Evolutionary conservation across 2,329 filamentous ascomycete species (phyloP).

Genomic region (Metarhizium rileyi): DNA sequence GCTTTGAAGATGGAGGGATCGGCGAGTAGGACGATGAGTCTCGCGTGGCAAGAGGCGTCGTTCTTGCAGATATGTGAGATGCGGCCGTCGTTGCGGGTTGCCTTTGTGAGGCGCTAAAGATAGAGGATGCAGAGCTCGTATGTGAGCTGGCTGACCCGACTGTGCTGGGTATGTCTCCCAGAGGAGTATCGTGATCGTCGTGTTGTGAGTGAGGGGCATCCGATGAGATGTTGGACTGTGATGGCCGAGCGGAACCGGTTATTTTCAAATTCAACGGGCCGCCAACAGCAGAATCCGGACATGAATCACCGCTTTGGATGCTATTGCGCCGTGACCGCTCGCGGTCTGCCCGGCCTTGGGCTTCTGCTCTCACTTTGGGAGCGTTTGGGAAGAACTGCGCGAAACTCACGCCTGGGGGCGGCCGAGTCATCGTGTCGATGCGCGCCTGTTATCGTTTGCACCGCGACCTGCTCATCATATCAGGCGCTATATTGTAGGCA

Average conservation of each 20-base stretch:
- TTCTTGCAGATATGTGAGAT: conserved; percentile 31
- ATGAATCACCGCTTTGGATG: conserved; percentile 14
- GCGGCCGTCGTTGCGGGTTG: conserved; percentile 31
- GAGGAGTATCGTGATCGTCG: conserved; percentile 49
- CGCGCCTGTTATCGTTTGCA: conserved; percentile 40
- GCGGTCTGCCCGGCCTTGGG: conserved; percentile 27
- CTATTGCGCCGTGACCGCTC: conserved; percentile 19
- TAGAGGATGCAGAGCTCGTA: conserved; percentile 59
- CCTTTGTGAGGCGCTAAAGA: conserved; percentile 48
- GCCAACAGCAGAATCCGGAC: conserved; percentile 14
- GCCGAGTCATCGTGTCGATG: conserved; percentile 65
- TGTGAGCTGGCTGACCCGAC: conserved; percentile 65
- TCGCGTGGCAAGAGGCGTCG: conserved; percentile 18
- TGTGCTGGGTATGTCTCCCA: conserved; percentile 59
- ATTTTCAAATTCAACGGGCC: conserved; percentile 16
- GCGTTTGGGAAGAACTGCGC: conserved; percentile 79
- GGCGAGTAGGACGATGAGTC: conserved; percentile 42
- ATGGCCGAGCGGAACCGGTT: conserved; percentile 13
- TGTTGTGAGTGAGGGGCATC: conserved; percentile 19
- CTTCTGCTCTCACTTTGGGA: conserved; percentile 49
- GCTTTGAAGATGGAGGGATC: conserved; percentile 38
- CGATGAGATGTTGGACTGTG: conserved; percentile 13
- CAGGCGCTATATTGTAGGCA: conserved; percentile 22
- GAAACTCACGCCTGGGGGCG: conserved; percentile 64
- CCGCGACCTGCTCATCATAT: conserved; percentile 49